A percentile compares a stretch with the other conserved stretches of the same genome.
These are phyloP conservation scores for Coprinopsis cinerea DNA, from an alignment of 768 basidiomycete genomes.

Conservation along the genomic window DNA sequence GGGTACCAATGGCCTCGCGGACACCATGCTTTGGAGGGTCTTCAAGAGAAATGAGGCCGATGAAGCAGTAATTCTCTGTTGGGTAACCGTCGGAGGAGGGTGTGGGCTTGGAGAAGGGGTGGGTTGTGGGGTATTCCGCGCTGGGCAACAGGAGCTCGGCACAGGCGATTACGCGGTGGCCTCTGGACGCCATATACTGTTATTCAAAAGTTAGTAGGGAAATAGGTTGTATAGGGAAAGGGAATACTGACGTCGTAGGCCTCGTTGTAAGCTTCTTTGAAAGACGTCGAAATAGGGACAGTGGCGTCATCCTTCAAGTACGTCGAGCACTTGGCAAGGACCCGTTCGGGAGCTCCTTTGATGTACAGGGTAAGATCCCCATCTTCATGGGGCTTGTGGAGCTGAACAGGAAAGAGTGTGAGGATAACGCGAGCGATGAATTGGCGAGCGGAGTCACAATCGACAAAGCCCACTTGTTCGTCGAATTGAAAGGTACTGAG, in stretches of 20 bases:
- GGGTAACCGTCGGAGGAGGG: slow-evolving; percentile 52
- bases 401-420: slow-evolving; percentile 25
- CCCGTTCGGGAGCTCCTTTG: slow-evolving; percentile 68
- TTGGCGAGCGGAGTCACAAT: slow-evolving; percentile 38
- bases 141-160: slow-evolving; percentile 52
- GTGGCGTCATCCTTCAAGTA: slow-evolving; percentile 47
- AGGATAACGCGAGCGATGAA: too few species aligned
- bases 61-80: slow-evolving; percentile 51
- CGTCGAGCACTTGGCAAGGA: slow-evolving; percentile 57
- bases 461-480: slow-evolving; percentile 69
- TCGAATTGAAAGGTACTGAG: slow-evolving; percentile 63
- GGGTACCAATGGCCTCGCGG: slow-evolving; percentile 64
- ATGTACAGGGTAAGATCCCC: slow-evolving; percentile 51
- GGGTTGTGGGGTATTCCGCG: slow-evolving; percentile 38
- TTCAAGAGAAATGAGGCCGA: slow-evolving; percentile 60
- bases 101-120: slow-evolving; percentile 51
- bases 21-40: slow-evolving; percentile 71
- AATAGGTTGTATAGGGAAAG: not conserved
- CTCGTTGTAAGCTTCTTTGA: slow-evolving; percentile 46
- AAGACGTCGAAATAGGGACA: slow-evolving; percentile 49
- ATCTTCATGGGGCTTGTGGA: slow-evolving; percentile 46
- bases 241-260: slow-evolving; percentile 48
- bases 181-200: slow-evolving; percentile 73
- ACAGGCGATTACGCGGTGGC: slow-evolving; percentile 70
- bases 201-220: slow-evolving; percentile 3